These are phyloP conservation scores for Aschersonia sp. DNA, from an alignment of 2,329 filamentous ascomycete species.

Conservation along the genomic window DNA sequence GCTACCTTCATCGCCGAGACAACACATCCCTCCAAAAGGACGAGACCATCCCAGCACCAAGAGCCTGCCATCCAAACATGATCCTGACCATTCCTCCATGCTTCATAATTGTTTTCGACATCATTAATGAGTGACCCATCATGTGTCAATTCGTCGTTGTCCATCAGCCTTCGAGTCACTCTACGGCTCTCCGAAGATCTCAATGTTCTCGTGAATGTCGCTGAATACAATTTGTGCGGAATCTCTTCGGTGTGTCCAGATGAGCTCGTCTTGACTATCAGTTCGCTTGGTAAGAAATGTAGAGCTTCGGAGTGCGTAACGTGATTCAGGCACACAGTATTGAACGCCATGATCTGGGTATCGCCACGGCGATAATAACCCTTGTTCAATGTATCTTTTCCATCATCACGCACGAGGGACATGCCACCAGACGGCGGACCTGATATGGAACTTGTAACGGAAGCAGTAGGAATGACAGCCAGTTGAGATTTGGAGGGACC, in stretches of 20 bases:
- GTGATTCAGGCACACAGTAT: constrained; percentile 16
- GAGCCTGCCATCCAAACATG: constrained; percentile 41
- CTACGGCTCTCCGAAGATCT: constrained; percentile 31
- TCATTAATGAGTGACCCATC: neutral
- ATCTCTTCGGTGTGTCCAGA: constrained; percentile 20
- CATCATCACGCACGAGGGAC: constrained; percentile 2
- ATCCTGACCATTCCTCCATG: constrained; percentile 39
- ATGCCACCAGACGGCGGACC: constrained; percentile 5
- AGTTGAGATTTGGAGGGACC: constrained; percentile 22
- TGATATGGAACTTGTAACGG: constrained; percentile 32
- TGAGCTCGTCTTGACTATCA: constrained; percentile 38
- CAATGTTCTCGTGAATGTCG: constrained; percentile 37
- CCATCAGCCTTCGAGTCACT: constrained; percentile 31
- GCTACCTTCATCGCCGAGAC: constrained; percentile 43
- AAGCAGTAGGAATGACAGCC: constrained; percentile 28
- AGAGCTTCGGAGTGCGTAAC: constrained; percentile 31
- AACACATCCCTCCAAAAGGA: constrained; percentile 45
- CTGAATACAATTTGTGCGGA: constrained; percentile 25
- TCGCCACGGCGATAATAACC: constrained; percentile 15
- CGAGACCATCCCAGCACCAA: constrained; percentile 54
- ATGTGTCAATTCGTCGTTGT: neutral
- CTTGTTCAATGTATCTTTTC: constrained; percentile 1
- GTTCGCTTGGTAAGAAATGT: constrained; percentile 34
- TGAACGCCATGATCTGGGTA: constrained; percentile 20
- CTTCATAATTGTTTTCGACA: neutral